A percentile compares a stretch with the other conserved stretches of the same genome.
phyloP scores from a whole-genome alignment of 768 basidiomycete species.

The Hericium rajendrae region DNA sequence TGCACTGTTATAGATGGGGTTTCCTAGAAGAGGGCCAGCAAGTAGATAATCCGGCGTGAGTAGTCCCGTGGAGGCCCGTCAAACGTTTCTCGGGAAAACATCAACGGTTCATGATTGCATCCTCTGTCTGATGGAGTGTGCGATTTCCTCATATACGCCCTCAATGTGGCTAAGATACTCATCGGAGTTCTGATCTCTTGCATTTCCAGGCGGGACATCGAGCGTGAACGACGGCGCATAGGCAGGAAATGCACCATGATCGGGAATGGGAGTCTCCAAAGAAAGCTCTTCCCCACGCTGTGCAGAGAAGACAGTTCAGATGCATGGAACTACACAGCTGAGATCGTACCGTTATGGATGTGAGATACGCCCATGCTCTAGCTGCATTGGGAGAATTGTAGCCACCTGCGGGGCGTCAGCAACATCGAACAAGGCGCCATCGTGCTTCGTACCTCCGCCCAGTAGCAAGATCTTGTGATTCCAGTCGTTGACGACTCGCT shows the following conservation, averaged over 20 bases:
- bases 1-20: no score
- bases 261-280: constrained; percentile 61
- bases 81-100: no score
- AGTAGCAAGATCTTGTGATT: constrained; percentile 55
- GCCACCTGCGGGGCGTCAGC: constrained; percentile 42
- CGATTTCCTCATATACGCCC: constrained; percentile 13
- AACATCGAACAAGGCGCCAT: no score
- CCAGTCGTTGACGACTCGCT: constrained; percentile 44
- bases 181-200: constrained; percentile 62
- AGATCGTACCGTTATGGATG: constrained; percentile 59
- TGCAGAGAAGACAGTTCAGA: background rate
- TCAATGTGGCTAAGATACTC: constrained; percentile 43
- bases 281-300: constrained; percentile 48
- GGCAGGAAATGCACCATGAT: constrained; percentile 59
- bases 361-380: constrained; percentile 78
- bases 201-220: constrained; percentile 63
- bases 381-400: constrained; percentile 80
- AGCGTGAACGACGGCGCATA: constrained; percentile 79
- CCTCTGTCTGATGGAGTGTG: constrained; percentile 7
- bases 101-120: background rate
- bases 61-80: no score
- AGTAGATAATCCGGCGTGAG: no score
- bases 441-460: constrained; percentile 50
- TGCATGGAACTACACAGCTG: background rate
- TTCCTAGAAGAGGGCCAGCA: no score